phyloP scores from a whole-genome alignment of 2,329 filamentous ascomycete species.

The Stagonosporopsis vannaccii region DNA sequence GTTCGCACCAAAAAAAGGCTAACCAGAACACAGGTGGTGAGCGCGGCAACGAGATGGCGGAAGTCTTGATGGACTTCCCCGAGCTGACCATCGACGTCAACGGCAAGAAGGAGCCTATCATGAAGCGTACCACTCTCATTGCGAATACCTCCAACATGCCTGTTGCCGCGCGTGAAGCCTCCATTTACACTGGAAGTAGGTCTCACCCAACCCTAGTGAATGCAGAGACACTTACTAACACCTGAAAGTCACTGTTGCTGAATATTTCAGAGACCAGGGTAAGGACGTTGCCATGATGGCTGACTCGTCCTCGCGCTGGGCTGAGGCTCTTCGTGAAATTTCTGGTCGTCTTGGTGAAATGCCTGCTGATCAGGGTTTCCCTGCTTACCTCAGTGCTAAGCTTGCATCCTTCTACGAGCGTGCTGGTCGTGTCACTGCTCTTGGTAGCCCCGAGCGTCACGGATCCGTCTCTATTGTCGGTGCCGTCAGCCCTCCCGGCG shows the following conservation, averaged over 20 bases:
- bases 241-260: slow-evolving; percentile 78
- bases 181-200: slow-evolving; percentile 81
- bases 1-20: background rate
- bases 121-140: slow-evolving; percentile 99
- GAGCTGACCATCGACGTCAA: slow-evolving; percentile 95
- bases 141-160: slow-evolving; percentile 99
- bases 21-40: slow-evolving; percentile 65
- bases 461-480: slow-evolving; percentile 98
- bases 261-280: slow-evolving; percentile 97
- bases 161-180: slow-evolving; percentile 96
- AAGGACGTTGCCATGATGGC: slow-evolving; percentile 99
- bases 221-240: background rate
- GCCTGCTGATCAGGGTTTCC: slow-evolving; percentile 99
- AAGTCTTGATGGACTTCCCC: slow-evolving; percentile 99
- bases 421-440: slow-evolving; percentile 82
- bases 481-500: slow-evolving; percentile 94
- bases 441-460: slow-evolving; percentile 86
- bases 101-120: slow-evolving; percentile 96
- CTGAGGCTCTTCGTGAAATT: slow-evolving; percentile 97
- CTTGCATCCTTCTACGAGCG: slow-evolving; percentile 99
- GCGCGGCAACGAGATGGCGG: slow-evolving; percentile 98
- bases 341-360: slow-evolving; percentile 99
- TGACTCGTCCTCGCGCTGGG: slow-evolving; percentile 97
- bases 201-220: background rate
- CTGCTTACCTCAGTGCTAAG: slow-evolving; percentile 94